These are phyloP conservation scores for Saraca asoca DNA, from an alignment of 331 rosid species.

Conservation along the genomic window DNA sequence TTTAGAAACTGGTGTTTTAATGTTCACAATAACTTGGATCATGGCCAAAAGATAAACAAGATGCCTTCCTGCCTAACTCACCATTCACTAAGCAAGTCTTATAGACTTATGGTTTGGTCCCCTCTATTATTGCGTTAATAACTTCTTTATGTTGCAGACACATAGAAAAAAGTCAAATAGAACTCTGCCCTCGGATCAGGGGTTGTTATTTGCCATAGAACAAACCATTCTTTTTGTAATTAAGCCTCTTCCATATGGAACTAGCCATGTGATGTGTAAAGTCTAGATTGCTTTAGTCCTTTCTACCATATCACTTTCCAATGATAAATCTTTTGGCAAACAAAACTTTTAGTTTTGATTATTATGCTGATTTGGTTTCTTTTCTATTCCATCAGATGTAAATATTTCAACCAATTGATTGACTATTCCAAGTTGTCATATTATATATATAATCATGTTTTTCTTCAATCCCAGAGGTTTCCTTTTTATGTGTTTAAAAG, in stretches of 20 bases:
- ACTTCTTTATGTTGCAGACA: no score
- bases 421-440: no score
- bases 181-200: constrained; percentile 32
- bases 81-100: neutral
- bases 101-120: no score
- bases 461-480: neutral
- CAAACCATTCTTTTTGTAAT: constrained; percentile 48
- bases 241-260: constrained; percentile 68
- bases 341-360: neutral
- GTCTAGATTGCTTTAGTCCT: neutral
- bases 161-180: no score
- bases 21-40: no score
- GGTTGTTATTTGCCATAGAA: constrained; percentile 38
- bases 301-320: neutral
- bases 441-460: no score
- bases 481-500: constrained; percentile 13
- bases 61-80: neutral
- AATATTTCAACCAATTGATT: no score
- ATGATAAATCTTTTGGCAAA: constrained; percentile 14
- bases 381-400: no score
- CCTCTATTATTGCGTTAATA: neutral
- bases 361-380: no score
- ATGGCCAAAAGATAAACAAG: neutral
- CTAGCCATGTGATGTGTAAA: constrained; percentile 68
- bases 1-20: neutral